Conservation (phyloP, 2,329 filamentous ascomycete genomes). For the Colletotrichum liaoningense region DNA sequence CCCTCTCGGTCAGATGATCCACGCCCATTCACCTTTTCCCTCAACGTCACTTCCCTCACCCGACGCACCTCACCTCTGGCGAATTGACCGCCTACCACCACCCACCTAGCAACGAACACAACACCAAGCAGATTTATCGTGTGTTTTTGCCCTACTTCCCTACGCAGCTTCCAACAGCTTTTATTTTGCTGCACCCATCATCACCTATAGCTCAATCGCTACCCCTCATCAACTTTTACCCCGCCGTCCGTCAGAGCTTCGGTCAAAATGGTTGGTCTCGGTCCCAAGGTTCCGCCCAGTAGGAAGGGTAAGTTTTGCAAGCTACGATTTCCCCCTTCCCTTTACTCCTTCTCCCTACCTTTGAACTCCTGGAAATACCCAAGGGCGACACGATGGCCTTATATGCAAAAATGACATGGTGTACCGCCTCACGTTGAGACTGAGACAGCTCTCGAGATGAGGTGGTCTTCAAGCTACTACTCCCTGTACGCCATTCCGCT, state of each 20-base stretch:
- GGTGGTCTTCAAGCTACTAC: slow-evolving; percentile 8
- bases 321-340: slow-evolving; percentile 28
- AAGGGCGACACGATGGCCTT: slow-evolving; percentile 12
- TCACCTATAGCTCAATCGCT: not conserved
- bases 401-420: not conserved
- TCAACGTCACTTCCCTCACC: slow-evolving; percentile 30
- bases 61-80: not conserved
- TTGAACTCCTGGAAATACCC: not conserved
- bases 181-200: not conserved
- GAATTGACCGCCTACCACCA: slow-evolving; percentile 8
- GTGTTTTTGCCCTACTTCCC: not conserved
- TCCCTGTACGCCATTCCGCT: slow-evolving; percentile 1
- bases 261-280: slow-evolving; percentile 62
- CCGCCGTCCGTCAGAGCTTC: slow-evolving; percentile 41
- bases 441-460: slow-evolving; percentile 8
- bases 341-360: slow-evolving; percentile 17
- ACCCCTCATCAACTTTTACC: slow-evolving; percentile 40
- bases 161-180: not conserved
- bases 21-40: slow-evolving; percentile 32
- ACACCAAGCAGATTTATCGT: not conserved
- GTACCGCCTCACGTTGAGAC: slow-evolving; percentile 1
- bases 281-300: slow-evolving; percentile 61
- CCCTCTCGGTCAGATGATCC: slow-evolving; percentile 30
- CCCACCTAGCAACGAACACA: not conserved
- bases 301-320: slow-evolving; percentile 75